Evolutionary conservation across 1,139 yeast species (phyloP), one percentile per base, ranked within the genome.

Genomic region (Diutina neorugosa): DNA sequence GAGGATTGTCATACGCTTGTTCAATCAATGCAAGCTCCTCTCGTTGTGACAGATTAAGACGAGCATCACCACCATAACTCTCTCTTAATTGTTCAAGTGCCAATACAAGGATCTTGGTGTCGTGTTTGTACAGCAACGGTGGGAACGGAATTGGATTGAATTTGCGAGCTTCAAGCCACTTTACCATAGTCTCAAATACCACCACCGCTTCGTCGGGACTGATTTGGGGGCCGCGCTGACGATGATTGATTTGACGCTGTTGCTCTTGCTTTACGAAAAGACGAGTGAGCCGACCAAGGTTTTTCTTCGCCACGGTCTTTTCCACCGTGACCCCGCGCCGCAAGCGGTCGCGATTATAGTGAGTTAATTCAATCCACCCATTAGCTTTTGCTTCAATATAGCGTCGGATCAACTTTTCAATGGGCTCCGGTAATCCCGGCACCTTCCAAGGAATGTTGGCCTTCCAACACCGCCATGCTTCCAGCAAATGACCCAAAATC

Each of bases 381-480:
- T 93, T 97, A 0, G 98, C 97, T 64, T 94, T 91, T 1, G 97
- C 96, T 62, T 88, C 86, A 53, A 93, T 85, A 60, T 93, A 94
- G 52, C 96, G 78, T 61, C 87, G 84, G 55, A 94, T 91, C 52
- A 94, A 87, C 53, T 82, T 80, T 60, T 84, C 94, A 42, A 93
- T 81, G 0, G 98, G 97, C 53, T 80, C 84, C 3, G 99, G 98
- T 66, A 94, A 73, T 0, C 98, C 98, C 1, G 97, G 96, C 11
- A 93, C 98, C 61, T 89, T 85, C 98, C 98, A 94, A 1, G 97
- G 96, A 56, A 93, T 86, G 62, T 93, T 91, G 1, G 98, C 98
- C 66, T 94, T 94, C 98, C 98, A 94, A 65, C 98, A 93, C 65
- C 98, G 75, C 99, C 99, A 94, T 0, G 98, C 98, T 65, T 94